Conservation (phyloP, 1,284 basidiomycete species). For the Microbotryum saponariae region DNA sequence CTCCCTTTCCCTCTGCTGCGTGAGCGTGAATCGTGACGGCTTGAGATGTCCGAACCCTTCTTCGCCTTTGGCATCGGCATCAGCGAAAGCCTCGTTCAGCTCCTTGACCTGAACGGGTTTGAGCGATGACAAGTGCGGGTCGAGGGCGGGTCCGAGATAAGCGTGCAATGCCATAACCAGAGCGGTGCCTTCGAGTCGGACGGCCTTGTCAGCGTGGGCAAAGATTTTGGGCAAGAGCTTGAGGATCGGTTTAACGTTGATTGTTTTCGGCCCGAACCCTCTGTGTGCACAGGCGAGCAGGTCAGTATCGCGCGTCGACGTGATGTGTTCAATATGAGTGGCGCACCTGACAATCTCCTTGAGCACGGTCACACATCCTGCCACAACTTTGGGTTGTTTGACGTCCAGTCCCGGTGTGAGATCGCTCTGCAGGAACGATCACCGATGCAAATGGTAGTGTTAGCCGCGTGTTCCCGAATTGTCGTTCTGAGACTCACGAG, state of each 20-base stretch:
- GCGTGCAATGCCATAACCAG: conserved; percentile 75
- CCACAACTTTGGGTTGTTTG: conserved; percentile 92
- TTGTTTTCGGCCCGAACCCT: conserved; percentile 69
- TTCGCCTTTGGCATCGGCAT: conserved; percentile 64
- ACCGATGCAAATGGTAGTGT: not conserved
- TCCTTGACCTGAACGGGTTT: conserved; percentile 99
- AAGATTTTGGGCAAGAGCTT: conserved; percentile 90
- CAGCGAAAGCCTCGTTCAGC: conserved; percentile 80
- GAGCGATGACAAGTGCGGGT: conserved; percentile 78
- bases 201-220: conserved; percentile 88
- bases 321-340: too few species aligned
- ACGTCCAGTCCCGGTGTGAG: conserved; percentile 75
- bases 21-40: conserved; percentile 70
- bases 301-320: not conserved
- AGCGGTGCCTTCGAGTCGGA: conserved; percentile 79
- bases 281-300: conserved; percentile 44
- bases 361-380: conserved; percentile 68
- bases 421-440: conserved; percentile 53
- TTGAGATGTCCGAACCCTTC: conserved; percentile 73
- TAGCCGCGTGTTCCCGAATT: not conserved
- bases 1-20: conserved; percentile 58
- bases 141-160: conserved; percentile 76
- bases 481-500: conserved; percentile 56
- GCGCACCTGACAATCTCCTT: conserved; percentile 66
- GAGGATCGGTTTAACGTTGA: conserved; percentile 66